These are phyloP conservation scores for Dittrichia graveolens DNA, from an alignment of 129 eudicot species.

Conservation along the genomic window DNA sequence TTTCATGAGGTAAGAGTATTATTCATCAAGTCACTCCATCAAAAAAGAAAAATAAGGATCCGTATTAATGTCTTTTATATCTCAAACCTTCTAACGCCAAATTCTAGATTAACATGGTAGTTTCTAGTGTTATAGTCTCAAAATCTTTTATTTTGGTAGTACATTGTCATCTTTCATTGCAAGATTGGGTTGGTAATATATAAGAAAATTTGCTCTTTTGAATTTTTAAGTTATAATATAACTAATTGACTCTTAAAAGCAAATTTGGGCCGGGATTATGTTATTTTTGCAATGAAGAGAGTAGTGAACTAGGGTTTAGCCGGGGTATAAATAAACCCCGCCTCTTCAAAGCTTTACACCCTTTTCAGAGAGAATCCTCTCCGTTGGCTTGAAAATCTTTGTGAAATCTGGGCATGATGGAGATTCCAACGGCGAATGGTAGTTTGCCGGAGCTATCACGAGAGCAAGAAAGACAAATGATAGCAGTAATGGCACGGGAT, in stretches of 20 bases:
- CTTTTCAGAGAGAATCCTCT: slow-evolving; percentile 23
- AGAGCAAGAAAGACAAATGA: slow-evolving; percentile 63
- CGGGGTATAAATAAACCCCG: slow-evolving; percentile 10
- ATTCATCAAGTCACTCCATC: too few species aligned
- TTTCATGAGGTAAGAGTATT: background rate
- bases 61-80: too few species aligned
- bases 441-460: slow-evolving; percentile 48
- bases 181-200: slow-evolving; percentile 6
- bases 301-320: slow-evolving; percentile 16
- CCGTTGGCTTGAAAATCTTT: slow-evolving; percentile 27
- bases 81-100: background rate
- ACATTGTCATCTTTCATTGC: background rate
- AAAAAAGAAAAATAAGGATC: too few species aligned
- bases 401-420: slow-evolving; percentile 25
- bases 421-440: slow-evolving; percentile 21
- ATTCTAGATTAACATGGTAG: background rate
- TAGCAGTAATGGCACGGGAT: slow-evolving; percentile 49
- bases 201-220: slow-evolving; percentile 10
- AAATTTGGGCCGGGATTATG: background rate
- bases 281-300: background rate
- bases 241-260: background rate
- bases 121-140: slow-evolving; percentile 12
- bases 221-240: background rate
- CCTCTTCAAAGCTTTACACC: slow-evolving; percentile 22
- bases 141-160: slow-evolving; percentile 9